Conservation (phyloP, 2,329 filamentous ascomycete species). For the Ophiostoma sp. region DNA sequence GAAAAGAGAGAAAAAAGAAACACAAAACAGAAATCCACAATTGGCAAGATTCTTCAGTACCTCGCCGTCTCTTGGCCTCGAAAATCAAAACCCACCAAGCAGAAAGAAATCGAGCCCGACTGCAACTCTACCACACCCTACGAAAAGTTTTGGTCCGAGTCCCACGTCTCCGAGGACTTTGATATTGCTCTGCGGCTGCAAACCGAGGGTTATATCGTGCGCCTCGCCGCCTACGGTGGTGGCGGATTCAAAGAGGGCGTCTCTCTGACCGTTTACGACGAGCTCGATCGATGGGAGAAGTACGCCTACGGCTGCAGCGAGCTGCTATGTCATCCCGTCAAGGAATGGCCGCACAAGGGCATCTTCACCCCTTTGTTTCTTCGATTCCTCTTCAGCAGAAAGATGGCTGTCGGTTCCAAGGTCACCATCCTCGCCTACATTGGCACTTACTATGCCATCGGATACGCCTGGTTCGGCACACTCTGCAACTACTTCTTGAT, state of each 20-base stretch:
- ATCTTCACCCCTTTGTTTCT: constrained; percentile 80
- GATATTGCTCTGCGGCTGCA: constrained; percentile 79
- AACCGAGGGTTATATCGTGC: constrained; percentile 69
- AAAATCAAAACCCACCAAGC: constrained; percentile 60
- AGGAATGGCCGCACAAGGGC: constrained; percentile 71
- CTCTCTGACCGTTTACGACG: constrained; percentile 80
- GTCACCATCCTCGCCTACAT: constrained; percentile 76
- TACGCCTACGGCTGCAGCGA: constrained; percentile 84
- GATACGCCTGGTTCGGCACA: constrained; percentile 72
- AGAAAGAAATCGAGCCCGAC: background rate
- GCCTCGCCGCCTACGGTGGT: constrained; percentile 70
- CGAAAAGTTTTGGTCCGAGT: constrained; percentile 81
- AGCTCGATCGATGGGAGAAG: constrained; percentile 82
- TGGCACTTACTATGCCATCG: constrained; percentile 78
- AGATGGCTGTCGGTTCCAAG: constrained; percentile 74
- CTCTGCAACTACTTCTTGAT: constrained; percentile 72
- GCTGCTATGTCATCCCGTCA: constrained; percentile 75
- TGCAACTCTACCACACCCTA: constrained; percentile 60
- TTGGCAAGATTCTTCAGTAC: constrained; percentile 41
- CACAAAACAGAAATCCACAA: background rate
- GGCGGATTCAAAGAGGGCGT: constrained; percentile 81
- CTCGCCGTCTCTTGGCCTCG: constrained; percentile 74
- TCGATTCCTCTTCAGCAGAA: constrained; percentile 65
- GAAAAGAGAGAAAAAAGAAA: background rate
- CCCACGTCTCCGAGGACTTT: constrained; percentile 78